Base-by-base conservation (phyloP, 2,329 filamentous ascomycete genomes). In the Sporothrix curviconia region DNA sequence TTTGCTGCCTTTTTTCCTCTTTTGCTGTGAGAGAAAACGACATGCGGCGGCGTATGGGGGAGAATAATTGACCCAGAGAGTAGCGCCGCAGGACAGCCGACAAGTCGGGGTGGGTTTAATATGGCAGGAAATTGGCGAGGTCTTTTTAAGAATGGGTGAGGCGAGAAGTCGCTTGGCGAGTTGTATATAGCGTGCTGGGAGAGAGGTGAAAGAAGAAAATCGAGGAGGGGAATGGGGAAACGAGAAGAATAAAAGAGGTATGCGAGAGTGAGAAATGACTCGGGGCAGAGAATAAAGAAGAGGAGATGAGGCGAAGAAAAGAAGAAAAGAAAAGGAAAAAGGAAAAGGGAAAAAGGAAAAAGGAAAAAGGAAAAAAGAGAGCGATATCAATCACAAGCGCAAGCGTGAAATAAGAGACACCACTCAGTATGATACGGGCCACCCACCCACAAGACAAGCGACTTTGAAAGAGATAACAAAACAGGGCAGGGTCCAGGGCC, bases 61-160 rank as follows among this genome's bases (percentile, higher is more conserved):
- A 15, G 42, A 43, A 32, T 24, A 42, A 32, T 49, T 24, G 24
- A 34, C 40, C 42, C 15, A 25, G 19, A 22, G 22, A 39, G 39
- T 19, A 55, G 30, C 53, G 42, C 53, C 42, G 53, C 40, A 55
- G 53, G 42, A 39, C 32, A 47, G 40, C 19, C 52, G 52, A 39
- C 46, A 24, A 19, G 32, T 15, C 34, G 19, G 12, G 24, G 22
- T 43, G 9, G 24, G 14, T 25, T 24, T 19, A 55, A 55, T 44
- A n/a, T 30, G 42, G 32, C 30, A 40, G 32, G n/a, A 46, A 28
- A 39, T 30, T 28, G 24, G 49, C 22, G 28, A 32, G 25, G 43
- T 47, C 17, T 12, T 49, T 28, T 17, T 7, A 39, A 14, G 9
- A 32, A 11, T 5, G 5, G 14, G 12, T 22, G 15, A 51, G 22